These are phyloP conservation scores for Skeletonema marinoi DNA, from an alignment of 108 stramenopile genomes.

Conservation along the genomic window DNA sequence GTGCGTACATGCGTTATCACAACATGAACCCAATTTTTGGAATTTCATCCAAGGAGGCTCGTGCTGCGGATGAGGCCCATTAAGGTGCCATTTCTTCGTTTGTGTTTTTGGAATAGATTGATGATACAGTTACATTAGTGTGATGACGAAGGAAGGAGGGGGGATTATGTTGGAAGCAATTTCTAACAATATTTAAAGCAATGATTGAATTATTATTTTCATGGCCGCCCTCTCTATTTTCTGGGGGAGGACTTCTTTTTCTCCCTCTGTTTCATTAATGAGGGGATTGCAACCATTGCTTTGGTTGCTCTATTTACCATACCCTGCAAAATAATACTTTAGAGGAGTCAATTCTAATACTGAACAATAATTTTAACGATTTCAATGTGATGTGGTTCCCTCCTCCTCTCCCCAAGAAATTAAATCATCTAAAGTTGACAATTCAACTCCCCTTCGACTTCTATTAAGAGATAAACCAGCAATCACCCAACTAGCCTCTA, in stretches of 20 bases:
- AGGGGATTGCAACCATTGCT: background rate
- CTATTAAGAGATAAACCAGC: background rate
- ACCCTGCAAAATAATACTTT: background rate
- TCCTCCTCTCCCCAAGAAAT: background rate
- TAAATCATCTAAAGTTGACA: background rate
- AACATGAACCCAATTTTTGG: constrained; percentile 93
- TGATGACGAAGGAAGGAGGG: constrained; percentile 11
- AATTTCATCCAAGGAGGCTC: constrained; percentile 71
- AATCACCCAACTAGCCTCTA: background rate
- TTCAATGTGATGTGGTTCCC: background rate
- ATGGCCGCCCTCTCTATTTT: background rate
- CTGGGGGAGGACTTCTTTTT: background rate
- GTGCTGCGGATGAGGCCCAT: constrained; percentile 52
- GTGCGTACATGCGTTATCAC: constrained; percentile 94
- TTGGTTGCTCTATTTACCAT: background rate
- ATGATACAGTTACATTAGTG: constrained; percentile 1
- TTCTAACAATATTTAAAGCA: background rate
- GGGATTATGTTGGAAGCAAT: constrained; percentile 2
- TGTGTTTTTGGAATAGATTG: background rate
- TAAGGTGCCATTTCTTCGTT: constrained; percentile 1
- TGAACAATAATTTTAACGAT: background rate
- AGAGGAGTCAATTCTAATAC: background rate
- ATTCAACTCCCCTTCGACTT: background rate
- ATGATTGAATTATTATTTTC: constrained; percentile 3
- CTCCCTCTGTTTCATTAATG: background rate